Base-by-base conservation (phyloP, 1,139 yeast species). In the Yamadazyma dendronema region DNA sequence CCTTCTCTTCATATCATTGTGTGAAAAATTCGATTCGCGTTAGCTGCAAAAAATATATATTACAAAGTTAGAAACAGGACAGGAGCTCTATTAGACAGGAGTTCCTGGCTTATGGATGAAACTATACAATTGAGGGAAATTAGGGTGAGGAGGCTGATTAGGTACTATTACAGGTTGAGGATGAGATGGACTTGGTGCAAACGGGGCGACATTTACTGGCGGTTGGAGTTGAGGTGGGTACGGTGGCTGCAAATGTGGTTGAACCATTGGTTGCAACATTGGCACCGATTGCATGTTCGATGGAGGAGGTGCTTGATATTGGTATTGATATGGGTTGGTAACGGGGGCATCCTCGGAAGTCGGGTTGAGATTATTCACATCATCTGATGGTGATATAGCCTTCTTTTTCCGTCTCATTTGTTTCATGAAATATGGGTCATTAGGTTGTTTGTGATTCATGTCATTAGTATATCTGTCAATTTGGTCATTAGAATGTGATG, bases 401-500 rank as follows among this genome's bases (percentile, higher is more conserved):
- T 17, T 28, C 31, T 32, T 37, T 35, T 42, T 45, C 17, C 53
- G 42, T 24, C 43, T 41, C 31, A 48, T 34, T 21, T 38, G 47
- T 33, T 47, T 49, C 32, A 44, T 28, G 36, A 48, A 53, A 11
- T 33, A 41, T 4, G 61, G 56, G 40, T 60, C 65, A 38, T 60
- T 59, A 9, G 65, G 65, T 11, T 23, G 39, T 2, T 39, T 30
- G 3, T 34, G 17, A 1, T 24, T 15, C 9, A 42, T 16, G 33
- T 57, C 50, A 38, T 52, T 48, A n/a, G 52, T 49, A 34, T 56
- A 60, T 25, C 61, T 36, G 3, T 60, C 64, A 4, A 49, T 44
- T 17, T 43, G 48, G 29, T 57, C 61, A 4, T 54, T 44, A 3
- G 65, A 59, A 17, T 33, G 34, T 1, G 29, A 29, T 7, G 60